A percentile compares a stretch with the other conserved stretches of the same genome.
Evolutionary conservation across 2,329 filamentous ascomycete species (phyloP).

Genomic region (Neofusicoccum parvum): DNA sequence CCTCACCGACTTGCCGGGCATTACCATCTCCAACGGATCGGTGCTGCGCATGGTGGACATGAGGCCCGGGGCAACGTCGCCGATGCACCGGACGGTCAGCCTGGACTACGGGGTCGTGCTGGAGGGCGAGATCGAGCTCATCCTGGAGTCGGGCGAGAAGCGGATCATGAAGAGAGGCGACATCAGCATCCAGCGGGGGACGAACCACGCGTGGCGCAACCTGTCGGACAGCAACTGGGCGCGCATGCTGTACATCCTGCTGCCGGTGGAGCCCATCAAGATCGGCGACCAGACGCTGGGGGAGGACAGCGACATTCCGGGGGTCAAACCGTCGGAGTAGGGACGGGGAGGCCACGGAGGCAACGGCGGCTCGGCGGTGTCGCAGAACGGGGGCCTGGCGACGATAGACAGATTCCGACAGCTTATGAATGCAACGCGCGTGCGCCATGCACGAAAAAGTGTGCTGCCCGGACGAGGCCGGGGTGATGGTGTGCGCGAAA

Average conservation of each 20-base stretch:
- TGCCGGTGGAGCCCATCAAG: conserved; percentile 38
- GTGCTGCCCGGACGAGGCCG: no score
- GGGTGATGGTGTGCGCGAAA: no score
- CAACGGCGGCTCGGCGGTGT: no score
- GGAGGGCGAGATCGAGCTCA: conserved; percentile 41
- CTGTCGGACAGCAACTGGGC: conserved; percentile 31
- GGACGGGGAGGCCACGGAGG: not conserved
- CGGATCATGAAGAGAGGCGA: conserved; percentile 24
- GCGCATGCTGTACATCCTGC: conserved; percentile 42
- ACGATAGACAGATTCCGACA: no score
- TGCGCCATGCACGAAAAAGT: no score
- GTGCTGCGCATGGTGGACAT: conserved; percentile 48
- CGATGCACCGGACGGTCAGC: conserved; percentile 46
- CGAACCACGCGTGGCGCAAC: conserved; percentile 21
- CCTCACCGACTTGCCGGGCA: conserved; percentile 50
- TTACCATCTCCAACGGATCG: conserved; percentile 52
- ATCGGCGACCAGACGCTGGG: conserved; percentile 35
- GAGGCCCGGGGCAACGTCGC: conserved; percentile 35
- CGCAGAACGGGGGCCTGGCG: no score
- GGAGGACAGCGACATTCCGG: conserved; percentile 40
- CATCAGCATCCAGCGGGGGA: conserved; percentile 20
- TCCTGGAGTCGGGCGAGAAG: conserved; percentile 43
- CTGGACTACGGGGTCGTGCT: conserved; percentile 44
- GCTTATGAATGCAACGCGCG: no score
- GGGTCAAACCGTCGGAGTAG: conserved; percentile 38